Conservation (phyloP, 2,329 filamentous ascomycete species). For the Cordyceps cateniannulata region DNA sequence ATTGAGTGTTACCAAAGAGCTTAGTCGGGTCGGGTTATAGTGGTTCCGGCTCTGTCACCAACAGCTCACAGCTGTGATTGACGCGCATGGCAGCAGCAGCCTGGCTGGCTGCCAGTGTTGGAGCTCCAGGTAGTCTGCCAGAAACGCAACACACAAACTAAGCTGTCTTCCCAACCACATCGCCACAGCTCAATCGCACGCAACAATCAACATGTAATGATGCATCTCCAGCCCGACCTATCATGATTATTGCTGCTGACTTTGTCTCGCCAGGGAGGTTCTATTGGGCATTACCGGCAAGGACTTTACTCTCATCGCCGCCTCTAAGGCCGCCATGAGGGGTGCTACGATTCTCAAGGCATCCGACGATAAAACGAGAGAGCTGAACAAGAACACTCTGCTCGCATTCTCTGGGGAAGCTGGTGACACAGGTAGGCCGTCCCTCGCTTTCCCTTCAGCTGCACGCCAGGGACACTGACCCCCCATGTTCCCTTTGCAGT, state of each 20-base stretch:
- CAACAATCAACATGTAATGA: slow-evolving; percentile 12
- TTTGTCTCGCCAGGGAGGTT: slow-evolving; percentile 66
- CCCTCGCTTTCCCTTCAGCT: background rate
- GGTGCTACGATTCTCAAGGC: slow-evolving; percentile 94
- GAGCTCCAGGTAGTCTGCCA: background rate
- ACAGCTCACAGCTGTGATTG: slow-evolving; percentile 3
- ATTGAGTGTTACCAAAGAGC: slow-evolving; percentile 21
- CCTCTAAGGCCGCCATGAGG: slow-evolving; percentile 97
- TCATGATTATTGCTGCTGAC: background rate
- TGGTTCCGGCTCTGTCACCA: slow-evolving; percentile 23
- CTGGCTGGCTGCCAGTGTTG: slow-evolving; percentile 1
- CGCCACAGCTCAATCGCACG: background rate
- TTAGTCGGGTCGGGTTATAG: slow-evolving; percentile 18
- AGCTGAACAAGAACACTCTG: slow-evolving; percentile 86
- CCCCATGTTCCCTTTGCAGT: slow-evolving; percentile 47
- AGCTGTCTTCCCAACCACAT: slow-evolving; percentile 14
- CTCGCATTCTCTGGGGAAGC: slow-evolving; percentile 96
- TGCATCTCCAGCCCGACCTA: background rate
- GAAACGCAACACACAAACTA: slow-evolving; percentile 9
- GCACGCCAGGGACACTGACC: background rate
- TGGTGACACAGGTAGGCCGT: slow-evolving; percentile 76
- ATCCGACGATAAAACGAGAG: slow-evolving; percentile 90
- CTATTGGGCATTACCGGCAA: slow-evolving; percentile 97
- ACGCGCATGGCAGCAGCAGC: slow-evolving; percentile 18
- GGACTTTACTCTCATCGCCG: slow-evolving; percentile 96